Evolutionary conservation across 1,139 yeast species (phyloP).

Genomic region (Saccharomyces hybrid): DNA sequence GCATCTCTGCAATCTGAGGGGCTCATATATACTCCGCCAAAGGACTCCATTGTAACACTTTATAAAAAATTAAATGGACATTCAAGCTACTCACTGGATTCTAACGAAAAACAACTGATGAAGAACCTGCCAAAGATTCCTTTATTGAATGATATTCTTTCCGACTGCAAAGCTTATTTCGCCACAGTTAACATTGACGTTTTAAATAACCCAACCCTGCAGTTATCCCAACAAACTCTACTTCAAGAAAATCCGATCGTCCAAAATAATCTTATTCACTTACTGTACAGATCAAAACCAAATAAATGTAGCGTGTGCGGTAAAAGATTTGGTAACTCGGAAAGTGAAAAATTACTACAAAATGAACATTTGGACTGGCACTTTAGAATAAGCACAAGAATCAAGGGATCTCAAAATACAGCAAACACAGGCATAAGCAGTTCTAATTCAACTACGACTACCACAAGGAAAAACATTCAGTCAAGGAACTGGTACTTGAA

Average conservation of each 20-base stretch:
- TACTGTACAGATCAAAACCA: slow-evolving; percentile 41
- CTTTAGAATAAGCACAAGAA: slow-evolving; percentile 78
- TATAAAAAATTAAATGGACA: slow-evolving; percentile 18
- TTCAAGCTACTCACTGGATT: slow-evolving; percentile 2
- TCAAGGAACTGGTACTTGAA: slow-evolving; percentile 79
- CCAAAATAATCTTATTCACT: slow-evolving; percentile 23
- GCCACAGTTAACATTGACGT: slow-evolving; percentile 27
- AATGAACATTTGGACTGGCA: slow-evolving; percentile 89
- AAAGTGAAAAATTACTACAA: slow-evolving; percentile 50
- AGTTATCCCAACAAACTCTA: slow-evolving; percentile 25
- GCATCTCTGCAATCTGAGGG: slow-evolving; percentile 20
- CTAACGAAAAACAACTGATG: slow-evolving; percentile 4
- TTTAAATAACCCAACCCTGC: slow-evolving; percentile 25
- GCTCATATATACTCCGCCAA: slow-evolving; percentile 22
- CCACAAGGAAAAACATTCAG: slow-evolving; percentile 37
- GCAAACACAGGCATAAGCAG: slow-evolving; percentile 30
- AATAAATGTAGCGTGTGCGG: slow-evolving; percentile 89
- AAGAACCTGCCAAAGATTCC: slow-evolving; percentile 22
- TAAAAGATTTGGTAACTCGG: slow-evolving; percentile 64
- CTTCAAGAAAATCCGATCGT: slow-evolving; percentile 20
- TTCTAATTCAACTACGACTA: slow-evolving; percentile 9
- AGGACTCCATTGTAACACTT: slow-evolving; percentile 26
- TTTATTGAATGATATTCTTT: slow-evolving; percentile 22
- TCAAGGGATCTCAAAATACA: slow-evolving; percentile 41
- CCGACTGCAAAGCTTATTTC: slow-evolving; percentile 29